A percentile compares a stretch with the other conserved stretches of the same genome.
These are phyloP conservation scores for Oropetium thomaeum DNA, from an alignment of 176 grass and related monocot genomes.

Conservation along the genomic window DNA sequence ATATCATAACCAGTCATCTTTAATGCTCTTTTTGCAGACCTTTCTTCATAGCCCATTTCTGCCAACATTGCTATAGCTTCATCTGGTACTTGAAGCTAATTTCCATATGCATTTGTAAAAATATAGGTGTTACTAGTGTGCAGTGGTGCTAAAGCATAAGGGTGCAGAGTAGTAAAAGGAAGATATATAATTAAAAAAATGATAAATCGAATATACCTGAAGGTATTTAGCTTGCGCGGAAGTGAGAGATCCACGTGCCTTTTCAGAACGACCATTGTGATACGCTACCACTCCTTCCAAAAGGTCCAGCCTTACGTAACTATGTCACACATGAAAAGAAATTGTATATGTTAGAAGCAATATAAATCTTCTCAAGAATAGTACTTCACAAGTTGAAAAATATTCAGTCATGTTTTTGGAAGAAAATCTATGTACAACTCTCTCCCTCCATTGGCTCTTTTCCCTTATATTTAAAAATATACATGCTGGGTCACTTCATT, in stretches of 20 bases:
- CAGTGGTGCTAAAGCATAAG: not conserved
- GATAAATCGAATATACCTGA: conserved; percentile 48
- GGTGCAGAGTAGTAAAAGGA: not conserved
- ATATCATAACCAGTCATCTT: conserved; percentile 87
- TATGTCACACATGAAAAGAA: conserved; percentile 35
- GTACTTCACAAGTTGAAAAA: conserved; percentile 15
- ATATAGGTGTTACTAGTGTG: not conserved
- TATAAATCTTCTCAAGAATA: conserved; percentile 19
- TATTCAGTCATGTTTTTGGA: not conserved
- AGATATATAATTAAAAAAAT: not conserved
- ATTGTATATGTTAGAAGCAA: conserved; percentile 4
- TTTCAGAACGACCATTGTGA: conserved; percentile 67
- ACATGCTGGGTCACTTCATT: not conserved
- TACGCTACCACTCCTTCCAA: conserved; percentile 98
- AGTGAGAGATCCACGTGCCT: conserved; percentile 58
- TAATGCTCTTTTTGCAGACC: conserved; percentile 77
- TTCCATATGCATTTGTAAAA: conserved; percentile 20
- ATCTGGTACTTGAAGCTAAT: conserved; percentile 94
- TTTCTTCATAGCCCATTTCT: conserved; percentile 80
- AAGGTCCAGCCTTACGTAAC: conserved; percentile 93
- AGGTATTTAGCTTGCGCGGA: conserved; percentile 83
- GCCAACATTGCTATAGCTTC: conserved; percentile 83
- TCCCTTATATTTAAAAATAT: not conserved
- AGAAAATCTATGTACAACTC: not conserved
- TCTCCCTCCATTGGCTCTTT: not conserved